Percentiles rank a stretch among this genome's conserved stretches.
Evolutionary conservation across 192 early-diverging fungal species (phyloP).

Genomic region (Martensiomyces pterosporus): DNA sequence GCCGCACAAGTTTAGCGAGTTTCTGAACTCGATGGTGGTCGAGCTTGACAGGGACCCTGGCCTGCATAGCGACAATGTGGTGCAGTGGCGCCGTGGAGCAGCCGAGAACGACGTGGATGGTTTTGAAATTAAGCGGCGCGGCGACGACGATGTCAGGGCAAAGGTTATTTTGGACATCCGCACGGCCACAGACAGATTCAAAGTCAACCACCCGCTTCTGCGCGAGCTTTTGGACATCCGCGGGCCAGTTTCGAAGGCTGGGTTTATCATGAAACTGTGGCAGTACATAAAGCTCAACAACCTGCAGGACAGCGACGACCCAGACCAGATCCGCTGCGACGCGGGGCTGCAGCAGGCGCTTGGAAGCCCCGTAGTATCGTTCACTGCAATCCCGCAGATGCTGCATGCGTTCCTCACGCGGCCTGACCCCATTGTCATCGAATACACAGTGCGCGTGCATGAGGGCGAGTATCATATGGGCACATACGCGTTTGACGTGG

Average conservation of each 20-base stretch:
- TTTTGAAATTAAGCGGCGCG: slow-evolving; percentile 90
- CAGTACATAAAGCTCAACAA: slow-evolving; percentile 93
- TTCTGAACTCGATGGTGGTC: slow-evolving; percentile 80
- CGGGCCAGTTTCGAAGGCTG: slow-evolving; percentile 28
- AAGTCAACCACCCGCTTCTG: slow-evolving; percentile 64
- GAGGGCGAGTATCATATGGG: slow-evolving; percentile 71
- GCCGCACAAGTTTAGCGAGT: slow-evolving; percentile 77
- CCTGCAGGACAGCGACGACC: slow-evolving; percentile 88
- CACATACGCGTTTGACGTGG: slow-evolving; percentile 82
- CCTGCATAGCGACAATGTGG: slow-evolving; percentile 62
- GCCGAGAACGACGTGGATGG: slow-evolving; percentile 58
- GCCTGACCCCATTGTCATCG: slow-evolving; percentile 82
- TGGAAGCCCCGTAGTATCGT: slow-evolving; percentile 60
- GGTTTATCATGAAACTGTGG: slow-evolving; percentile 84
- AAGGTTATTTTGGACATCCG: slow-evolving; percentile 80
- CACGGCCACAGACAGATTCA: slow-evolving; percentile 74
- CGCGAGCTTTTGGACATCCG: slow-evolving; percentile 74
- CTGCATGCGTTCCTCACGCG: slow-evolving; percentile 69
- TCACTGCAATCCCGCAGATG: slow-evolving; percentile 79
- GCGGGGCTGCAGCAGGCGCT: slow-evolving; percentile 67
- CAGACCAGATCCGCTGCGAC: slow-evolving; percentile 82
- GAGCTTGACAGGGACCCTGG: slow-evolving; percentile 76
- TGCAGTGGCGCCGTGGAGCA: slow-evolving; percentile 41
- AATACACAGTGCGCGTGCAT: slow-evolving; percentile 80
- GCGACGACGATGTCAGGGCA: slow-evolving; percentile 76